Percentiles rank a stretch among this genome's conserved stretches.
phyloP scores from a whole-genome alignment of 2,329 filamentous ascomycete species.

The Cadophora gregata region DNA sequence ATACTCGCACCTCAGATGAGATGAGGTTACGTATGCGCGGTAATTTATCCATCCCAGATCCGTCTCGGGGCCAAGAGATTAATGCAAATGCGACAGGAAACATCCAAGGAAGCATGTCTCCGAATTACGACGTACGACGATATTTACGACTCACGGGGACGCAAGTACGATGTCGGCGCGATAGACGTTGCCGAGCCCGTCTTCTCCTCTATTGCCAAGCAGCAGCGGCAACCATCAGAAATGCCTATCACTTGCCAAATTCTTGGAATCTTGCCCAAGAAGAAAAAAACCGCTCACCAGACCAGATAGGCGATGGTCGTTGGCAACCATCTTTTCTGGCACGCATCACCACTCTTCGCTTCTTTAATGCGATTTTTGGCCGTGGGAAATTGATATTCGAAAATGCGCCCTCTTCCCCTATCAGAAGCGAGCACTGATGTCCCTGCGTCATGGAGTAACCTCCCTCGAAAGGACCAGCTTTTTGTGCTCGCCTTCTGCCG shows the following conservation, averaged over 20 bases:
- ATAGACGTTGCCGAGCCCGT: slow-evolving; percentile 1
- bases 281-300: background rate
- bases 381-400: background rate
- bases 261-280: slow-evolving; percentile 4
- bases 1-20: background rate
- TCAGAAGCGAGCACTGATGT: slow-evolving; percentile 13
- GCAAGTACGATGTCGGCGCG: slow-evolving; percentile 2
- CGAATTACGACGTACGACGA: background rate
- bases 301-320: slow-evolving; percentile 6
- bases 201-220: slow-evolving; percentile 8
- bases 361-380: background rate
- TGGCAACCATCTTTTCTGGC: slow-evolving; percentile 11
- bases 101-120: background rate
- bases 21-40: slow-evolving; percentile 7
- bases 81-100: background rate
- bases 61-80: background rate
- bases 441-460: slow-evolving; percentile 11
- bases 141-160: background rate
- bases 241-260: slow-evolving; percentile 11
- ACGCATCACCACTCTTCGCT: background rate
- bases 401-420: slow-evolving; percentile 9
- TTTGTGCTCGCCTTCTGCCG: slow-evolving; percentile 14
- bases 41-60: slow-evolving; percentile 4
- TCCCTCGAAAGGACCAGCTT: slow-evolving; percentile 18
- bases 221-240: slow-evolving; percentile 1